phyloP scores from a whole-genome alignment of 2,329 filamentous ascomycete species.

The Dactylellina leptospora region DNA sequence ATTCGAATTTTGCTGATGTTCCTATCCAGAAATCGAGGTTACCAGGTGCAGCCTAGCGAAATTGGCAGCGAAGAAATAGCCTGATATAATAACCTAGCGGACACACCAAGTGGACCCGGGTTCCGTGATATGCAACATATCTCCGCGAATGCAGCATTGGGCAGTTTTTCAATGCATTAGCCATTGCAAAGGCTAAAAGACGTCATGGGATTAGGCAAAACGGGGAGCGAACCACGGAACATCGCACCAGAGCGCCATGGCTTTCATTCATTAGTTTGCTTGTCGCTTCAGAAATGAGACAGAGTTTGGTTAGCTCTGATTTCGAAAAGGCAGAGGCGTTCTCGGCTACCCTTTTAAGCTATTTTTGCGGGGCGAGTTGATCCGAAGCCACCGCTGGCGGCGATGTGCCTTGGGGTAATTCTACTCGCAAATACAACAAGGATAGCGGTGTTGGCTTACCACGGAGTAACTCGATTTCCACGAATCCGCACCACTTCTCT shows the following conservation, averaged over 20 bases:
- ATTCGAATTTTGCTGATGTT: neutral
- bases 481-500: constrained; percentile 39
- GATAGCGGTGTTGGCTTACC: constrained; percentile 28
- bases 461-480: constrained; percentile 53
- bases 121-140: neutral
- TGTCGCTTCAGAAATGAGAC: constrained; percentile 26
- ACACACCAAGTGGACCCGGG: constrained; percentile 18
- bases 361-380: constrained; percentile 53
- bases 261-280: constrained; percentile 2
- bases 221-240: constrained; percentile 52
- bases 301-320: constrained; percentile 7
- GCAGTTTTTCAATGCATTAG: too few relatives aligned
- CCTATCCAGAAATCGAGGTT: neutral
- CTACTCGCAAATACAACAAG: constrained; percentile 27
- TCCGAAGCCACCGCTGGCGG: constrained; percentile 26
- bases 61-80: constrained; percentile 46
- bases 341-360: constrained; percentile 49
- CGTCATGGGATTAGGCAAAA: constrained; percentile 53
- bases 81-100: constrained; percentile 41
- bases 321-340: constrained; percentile 33
- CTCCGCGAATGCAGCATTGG: neutral
- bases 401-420: constrained; percentile 17
- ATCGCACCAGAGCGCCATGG: constrained; percentile 35
- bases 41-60: constrained; percentile 37
- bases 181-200: constrained; percentile 44